A percentile compares a stretch with the other conserved stretches of the same genome.
Conservation (phyloP, 768 basidiomycete species). For the Hygrophorus russula region DNA sequence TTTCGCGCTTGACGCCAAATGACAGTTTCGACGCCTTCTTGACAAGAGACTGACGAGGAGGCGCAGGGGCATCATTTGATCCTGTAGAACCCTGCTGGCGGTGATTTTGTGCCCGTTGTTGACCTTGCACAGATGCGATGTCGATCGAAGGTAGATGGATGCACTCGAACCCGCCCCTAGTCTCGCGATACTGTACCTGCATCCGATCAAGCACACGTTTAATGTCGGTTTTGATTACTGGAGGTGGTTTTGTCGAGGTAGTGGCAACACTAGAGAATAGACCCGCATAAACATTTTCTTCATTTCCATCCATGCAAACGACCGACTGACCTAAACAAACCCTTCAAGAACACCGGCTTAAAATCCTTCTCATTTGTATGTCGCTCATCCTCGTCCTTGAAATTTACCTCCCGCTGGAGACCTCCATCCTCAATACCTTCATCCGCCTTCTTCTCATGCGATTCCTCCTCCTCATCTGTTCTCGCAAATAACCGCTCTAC, state of each 20-base stretch:
- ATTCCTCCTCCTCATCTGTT: constrained; percentile 36
- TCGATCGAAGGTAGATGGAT: constrained; percentile 94
- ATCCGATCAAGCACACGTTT: constrained; percentile 82
- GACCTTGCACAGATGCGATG: constrained; percentile 53
- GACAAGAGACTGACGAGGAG: constrained; percentile 41
- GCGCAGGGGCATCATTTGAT: constrained; percentile 33
- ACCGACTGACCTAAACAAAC: constrained; percentile 71
- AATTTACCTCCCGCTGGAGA: constrained; percentile 24
- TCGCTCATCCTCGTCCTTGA: constrained; percentile 38
- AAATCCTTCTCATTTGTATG: constrained; percentile 57
- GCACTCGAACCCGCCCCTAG: constrained; percentile 89
- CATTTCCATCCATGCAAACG: neutral
- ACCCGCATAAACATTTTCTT: constrained; percentile 3
- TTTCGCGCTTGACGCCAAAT: constrained; percentile 50
- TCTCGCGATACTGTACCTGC: constrained; percentile 91
- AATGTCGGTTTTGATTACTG: constrained; percentile 76
- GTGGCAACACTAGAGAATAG: constrained; percentile 65
- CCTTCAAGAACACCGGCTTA: constrained; percentile 94
- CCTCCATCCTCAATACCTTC: constrained; percentile 16
- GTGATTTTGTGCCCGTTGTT: constrained; percentile 17
- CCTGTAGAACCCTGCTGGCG: constrained; percentile 33
- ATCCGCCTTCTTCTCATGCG: constrained; percentile 25
- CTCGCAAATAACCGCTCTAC: constrained; percentile 40
- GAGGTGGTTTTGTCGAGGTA: constrained; percentile 82
- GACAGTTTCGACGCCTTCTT: constrained; percentile 75